Base-by-base conservation (phyloP, 495 filamentous ascomycete genomes). In the Penicillium longicatenatum region DNA sequence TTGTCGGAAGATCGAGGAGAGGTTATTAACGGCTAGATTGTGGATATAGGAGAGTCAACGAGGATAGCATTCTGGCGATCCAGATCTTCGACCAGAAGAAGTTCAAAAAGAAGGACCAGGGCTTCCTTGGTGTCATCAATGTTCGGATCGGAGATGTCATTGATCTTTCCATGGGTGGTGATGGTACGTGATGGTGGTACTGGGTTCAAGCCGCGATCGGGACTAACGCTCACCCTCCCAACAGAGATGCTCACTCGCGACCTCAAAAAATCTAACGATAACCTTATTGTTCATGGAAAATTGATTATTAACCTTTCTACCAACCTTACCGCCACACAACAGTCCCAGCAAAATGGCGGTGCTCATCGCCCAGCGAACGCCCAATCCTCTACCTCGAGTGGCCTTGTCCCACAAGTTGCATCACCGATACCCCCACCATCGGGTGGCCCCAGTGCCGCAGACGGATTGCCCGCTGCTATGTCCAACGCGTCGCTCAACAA, bases 51-150 rank as follows among this genome's bases (percentile, higher is more conserved):
- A 81, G 81, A 72, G 93, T 89, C 54, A 90, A 85, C 48, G 94
- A 98, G 67, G 92, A 96, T 63, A 96, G 92, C 68, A 97, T 98
- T 63, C 84, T 98, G 20, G 93, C 93, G 19, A 92, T 98, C 42
- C 94, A 98, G 71, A 96, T 98, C 46, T 98, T 98, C 67, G 94
- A 98, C 71, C 94, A 98, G 73, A 98, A 97, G 80, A 98, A 98
- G 74, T 98, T 98, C 80, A 98, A 98, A 79, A 98, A 98, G 83
- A 98, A 98, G 90, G 94, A 98, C 66, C 94, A 98, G 71, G 94
- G 94, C 2, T 98, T 98, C 65, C 84, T 98, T 20, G 94, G 94
- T 37, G 94, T 98, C 37, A 97, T 98, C 63, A 98, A 98, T 71
- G 88, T 98, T 56, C 89, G 92, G 51, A 88, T 98, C 54, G 95